phyloP scores from a whole-genome alignment of 805 yeast species.

The Schwanniomyces pseudopolymorphus region DNA sequence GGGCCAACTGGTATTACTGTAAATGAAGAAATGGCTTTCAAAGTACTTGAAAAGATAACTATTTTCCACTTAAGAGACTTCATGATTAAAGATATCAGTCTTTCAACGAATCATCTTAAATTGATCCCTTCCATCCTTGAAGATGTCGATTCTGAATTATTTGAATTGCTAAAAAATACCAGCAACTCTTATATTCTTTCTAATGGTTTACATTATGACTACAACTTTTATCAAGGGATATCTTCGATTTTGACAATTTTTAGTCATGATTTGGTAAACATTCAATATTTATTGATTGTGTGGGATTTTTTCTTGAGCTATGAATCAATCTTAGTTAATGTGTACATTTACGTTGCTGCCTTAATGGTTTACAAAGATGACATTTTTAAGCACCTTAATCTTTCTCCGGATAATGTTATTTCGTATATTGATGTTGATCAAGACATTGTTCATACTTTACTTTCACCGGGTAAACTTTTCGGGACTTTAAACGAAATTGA shows the following conservation, averaged over 20 bases:
- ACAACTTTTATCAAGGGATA: slow-evolving; percentile 57
- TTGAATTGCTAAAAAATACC: slow-evolving; percentile 41
- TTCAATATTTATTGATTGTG: slow-evolving; percentile 51
- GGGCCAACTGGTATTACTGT: slow-evolving; percentile 8
- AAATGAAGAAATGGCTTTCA: slow-evolving; percentile 34
- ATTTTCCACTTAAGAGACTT: slow-evolving; percentile 74
- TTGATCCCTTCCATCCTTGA: slow-evolving; percentile 65
- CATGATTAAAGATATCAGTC: slow-evolving; percentile 69
- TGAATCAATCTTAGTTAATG: slow-evolving; percentile 50
- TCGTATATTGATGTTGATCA: slow-evolving; percentile 22
- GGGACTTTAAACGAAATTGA: slow-evolving; percentile 25
- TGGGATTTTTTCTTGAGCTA: slow-evolving; percentile 70
- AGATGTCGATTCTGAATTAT: slow-evolving; percentile 44
- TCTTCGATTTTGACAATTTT: slow-evolving; percentile 78
- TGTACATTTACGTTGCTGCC: slow-evolving; percentile 63
- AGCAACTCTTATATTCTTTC: slow-evolving; percentile 23
- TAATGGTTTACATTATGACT: slow-evolving; percentile 30
- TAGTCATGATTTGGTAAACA: slow-evolving; percentile 63
- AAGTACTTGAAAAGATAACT: slow-evolving; percentile 55
- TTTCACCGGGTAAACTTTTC: slow-evolving; percentile 34
- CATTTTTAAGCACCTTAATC: slow-evolving; percentile 30
- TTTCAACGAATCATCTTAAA: slow-evolving; percentile 63
- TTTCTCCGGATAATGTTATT: slow-evolving; percentile 7
- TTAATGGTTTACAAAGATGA: slow-evolving; percentile 45
- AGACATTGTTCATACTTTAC: slow-evolving; percentile 33